Evolutionary conservation across 495 filamentous ascomycete species (phyloP).

Genomic region (Parmelia sp.): DNA sequence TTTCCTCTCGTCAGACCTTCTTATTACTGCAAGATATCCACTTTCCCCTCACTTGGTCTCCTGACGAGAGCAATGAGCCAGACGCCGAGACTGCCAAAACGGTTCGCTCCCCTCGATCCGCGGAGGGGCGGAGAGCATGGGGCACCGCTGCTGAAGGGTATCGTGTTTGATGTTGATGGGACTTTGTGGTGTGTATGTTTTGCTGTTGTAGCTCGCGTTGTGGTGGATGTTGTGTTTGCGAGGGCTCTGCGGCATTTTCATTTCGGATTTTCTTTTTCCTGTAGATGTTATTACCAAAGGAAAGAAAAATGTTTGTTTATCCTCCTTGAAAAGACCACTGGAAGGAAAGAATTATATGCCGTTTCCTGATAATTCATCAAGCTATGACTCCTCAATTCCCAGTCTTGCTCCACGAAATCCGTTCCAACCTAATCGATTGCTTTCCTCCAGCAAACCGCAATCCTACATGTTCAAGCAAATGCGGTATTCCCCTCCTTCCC

Average conservation of each 20-base stretch:
- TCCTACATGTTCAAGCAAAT: slow-evolving; percentile 91
- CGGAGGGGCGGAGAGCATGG: slow-evolving; percentile 25
- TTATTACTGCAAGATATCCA: not conserved
- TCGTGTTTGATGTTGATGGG: slow-evolving; percentile 94
- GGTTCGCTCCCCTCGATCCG: slow-evolving; percentile 52
- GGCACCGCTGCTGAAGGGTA: slow-evolving; percentile 61
- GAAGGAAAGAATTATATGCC: not conserved
- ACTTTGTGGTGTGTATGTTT: slow-evolving; percentile 68
- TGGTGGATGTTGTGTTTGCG: not conserved
- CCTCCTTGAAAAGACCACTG: too few species aligned
- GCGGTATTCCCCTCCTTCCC: slow-evolving; percentile 42
- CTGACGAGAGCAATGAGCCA: slow-evolving; percentile 11
- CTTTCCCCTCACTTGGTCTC: not conserved
- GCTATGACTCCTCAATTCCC: not conserved
- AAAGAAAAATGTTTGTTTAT: too few species aligned
- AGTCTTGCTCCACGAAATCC: not conserved
- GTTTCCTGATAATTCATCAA: not conserved
- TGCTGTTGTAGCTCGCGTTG: not conserved
- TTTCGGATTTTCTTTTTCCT: too few species aligned
- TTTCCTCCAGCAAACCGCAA: slow-evolving; percentile 62
- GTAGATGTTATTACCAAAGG: too few species aligned
- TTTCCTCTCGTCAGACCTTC: not conserved
- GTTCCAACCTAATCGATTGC: not conserved
- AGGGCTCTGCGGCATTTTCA: not conserved
- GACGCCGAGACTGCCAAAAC: slow-evolving; percentile 23